Evolutionary conservation across 2,329 filamentous ascomycete species (phyloP).

Genomic region (Sclerotinia glacialis): DNA sequence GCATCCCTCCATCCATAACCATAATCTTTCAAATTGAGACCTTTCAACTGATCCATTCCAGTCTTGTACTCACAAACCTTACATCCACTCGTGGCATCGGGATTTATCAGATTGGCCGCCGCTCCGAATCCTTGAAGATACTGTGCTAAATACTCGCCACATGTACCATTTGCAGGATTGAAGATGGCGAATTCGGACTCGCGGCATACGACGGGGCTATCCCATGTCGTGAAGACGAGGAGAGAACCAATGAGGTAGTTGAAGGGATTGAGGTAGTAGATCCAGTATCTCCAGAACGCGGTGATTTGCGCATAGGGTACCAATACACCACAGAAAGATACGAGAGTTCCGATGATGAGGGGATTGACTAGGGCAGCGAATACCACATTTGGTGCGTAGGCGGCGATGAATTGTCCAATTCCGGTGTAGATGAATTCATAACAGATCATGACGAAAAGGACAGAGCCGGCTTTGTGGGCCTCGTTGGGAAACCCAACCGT

Average conservation of each 20-base stretch:
- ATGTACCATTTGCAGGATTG: constrained; percentile 50
- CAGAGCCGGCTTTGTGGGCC: constrained; percentile 49
- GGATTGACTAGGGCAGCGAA: constrained; percentile 59
- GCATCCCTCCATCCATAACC: constrained; percentile 66
- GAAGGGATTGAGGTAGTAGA: constrained; percentile 59
- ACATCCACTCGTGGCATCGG: constrained; percentile 54
- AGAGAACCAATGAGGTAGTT: constrained; percentile 59
- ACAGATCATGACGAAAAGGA: constrained; percentile 50
- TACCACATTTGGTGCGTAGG: constrained; percentile 59
- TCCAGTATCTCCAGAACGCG: constrained; percentile 56
- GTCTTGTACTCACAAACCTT: constrained; percentile 58
- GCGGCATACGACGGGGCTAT: constrained; percentile 46
- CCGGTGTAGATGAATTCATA: constrained; percentile 49
- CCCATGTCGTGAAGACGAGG: constrained; percentile 52
- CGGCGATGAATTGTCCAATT: constrained; percentile 62
- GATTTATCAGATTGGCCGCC: constrained; percentile 55
- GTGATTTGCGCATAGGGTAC: constrained; percentile 68
- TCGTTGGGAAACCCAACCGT: constrained; percentile 51
- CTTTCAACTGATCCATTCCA: constrained; percentile 59
- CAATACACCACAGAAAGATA: constrained; percentile 72
- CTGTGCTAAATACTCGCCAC: constrained; percentile 53
- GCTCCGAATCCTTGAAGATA: constrained; percentile 51
- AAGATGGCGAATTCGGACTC: constrained; percentile 50
- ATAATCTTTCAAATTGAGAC: constrained; percentile 58
- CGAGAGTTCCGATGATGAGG: constrained; percentile 54